These are phyloP conservation scores for Babesia ovis DNA, from an alignment of 169 alveolate species.

Conservation along the genomic window DNA sequence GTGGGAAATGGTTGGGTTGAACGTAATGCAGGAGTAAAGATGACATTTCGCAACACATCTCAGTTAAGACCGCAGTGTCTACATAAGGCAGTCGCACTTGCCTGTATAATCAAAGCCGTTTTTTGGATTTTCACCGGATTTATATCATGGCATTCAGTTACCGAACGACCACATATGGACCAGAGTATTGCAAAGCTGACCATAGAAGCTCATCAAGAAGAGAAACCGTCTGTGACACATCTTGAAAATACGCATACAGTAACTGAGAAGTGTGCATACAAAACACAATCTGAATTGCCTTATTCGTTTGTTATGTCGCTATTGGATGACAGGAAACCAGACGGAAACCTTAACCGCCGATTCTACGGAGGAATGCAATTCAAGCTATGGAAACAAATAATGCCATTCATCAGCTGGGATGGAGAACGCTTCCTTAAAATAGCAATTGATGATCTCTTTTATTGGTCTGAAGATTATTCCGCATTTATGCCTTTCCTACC, in stretches of 20 bases:
- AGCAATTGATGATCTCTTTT: conserved; percentile 66
- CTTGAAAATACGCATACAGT: background rate
- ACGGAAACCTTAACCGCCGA: conserved; percentile 25
- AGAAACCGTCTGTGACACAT: background rate
- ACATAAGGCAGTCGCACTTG: background rate
- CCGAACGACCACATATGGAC: conserved; percentile 2
- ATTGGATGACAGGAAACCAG: conserved; percentile 15
- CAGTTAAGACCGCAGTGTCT: background rate
- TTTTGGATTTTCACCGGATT: conserved; percentile 4
- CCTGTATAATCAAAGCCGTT: background rate
- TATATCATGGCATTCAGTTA: conserved; percentile 11
- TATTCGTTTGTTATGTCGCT: conserved; percentile 31
- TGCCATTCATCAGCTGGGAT: conserved; percentile 69
- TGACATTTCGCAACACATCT: background rate
- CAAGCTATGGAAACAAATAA: conserved; percentile 36
- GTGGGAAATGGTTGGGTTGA: no score
- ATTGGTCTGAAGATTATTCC: conserved; percentile 68
- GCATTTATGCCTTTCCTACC: conserved; percentile 80
- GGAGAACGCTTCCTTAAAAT: conserved; percentile 74
- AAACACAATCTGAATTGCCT: conserved; percentile 26
- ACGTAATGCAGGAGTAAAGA: background rate
- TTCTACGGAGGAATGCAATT: conserved; percentile 26
- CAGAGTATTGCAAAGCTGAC: background rate
- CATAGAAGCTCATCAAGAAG: background rate
- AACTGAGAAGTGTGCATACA: conserved; percentile 1